Conservation (phyloP, 495 filamentous ascomycete genomes). For the Trichoderma asperelloides region DNA sequence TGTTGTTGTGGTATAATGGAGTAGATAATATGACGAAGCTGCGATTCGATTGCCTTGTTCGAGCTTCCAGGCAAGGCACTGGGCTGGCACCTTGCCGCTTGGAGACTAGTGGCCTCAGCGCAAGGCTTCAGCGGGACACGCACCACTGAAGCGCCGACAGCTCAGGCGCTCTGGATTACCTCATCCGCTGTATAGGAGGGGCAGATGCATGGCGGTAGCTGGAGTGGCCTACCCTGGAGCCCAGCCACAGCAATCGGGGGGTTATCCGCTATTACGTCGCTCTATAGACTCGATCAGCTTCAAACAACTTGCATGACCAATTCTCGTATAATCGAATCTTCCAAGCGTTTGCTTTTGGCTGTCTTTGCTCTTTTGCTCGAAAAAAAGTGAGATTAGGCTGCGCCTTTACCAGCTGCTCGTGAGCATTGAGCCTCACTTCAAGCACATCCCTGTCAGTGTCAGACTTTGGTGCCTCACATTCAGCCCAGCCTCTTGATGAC, state of each 20-base stretch:
- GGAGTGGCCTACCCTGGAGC: conserved; percentile 3
- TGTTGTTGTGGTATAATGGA: neutral
- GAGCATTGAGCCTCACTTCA: neutral
- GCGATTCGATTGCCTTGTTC: neutral
- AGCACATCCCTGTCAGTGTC: neutral
- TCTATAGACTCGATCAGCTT: neutral
- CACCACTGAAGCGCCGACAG: neutral
- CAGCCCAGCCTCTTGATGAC: neutral
- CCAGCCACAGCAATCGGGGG: neutral
- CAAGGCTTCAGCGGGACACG: conserved; percentile 8
- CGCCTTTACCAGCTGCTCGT: neutral
- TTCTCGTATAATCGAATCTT: neutral
- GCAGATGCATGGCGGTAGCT: neutral
- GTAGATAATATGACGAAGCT: neutral
- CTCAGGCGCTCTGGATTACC: neutral
- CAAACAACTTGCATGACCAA: neutral
- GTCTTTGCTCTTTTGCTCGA: neutral
- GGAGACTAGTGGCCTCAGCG: neutral
- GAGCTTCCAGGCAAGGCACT: neutral
- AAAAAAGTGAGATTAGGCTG: too few relatives aligned
- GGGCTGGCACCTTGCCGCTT: neutral
- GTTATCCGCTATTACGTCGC: neutral
- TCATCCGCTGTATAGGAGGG: neutral
- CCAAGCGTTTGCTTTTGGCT: neutral
- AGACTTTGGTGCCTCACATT: neutral